Conservation (phyloP, 768 basidiomycete species). For the Trametes cingulata region DNA sequence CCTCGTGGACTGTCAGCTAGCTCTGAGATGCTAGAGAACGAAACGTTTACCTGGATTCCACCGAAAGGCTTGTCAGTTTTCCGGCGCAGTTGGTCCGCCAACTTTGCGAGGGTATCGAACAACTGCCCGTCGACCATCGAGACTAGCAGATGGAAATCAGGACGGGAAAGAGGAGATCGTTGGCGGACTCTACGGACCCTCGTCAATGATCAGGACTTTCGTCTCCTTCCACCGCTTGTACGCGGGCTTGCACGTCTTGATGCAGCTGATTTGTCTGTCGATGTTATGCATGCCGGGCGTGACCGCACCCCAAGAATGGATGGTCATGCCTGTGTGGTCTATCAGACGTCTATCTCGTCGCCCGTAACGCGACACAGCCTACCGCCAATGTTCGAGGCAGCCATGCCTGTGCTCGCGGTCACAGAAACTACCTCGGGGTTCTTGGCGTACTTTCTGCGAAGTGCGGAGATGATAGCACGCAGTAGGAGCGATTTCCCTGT, state of each 20-base stretch:
- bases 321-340: conserved; percentile 47
- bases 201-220: conserved; percentile 64
- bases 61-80: conserved; percentile 57
- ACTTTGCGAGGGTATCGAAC: conserved; percentile 57
- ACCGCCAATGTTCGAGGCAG: conserved; percentile 73
- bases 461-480: conserved; percentile 53
- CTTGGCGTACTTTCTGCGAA: conserved; percentile 48
- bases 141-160: conserved; percentile 38
- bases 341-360: conserved; percentile 5
- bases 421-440: conserved; percentile 50
- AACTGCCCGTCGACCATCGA: conserved; percentile 70
- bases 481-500: conserved; percentile 66
- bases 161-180: too few relatives aligned
- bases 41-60: conserved; percentile 59
- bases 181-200: conserved; percentile 42
- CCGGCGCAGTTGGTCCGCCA: conserved; percentile 54
- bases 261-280: conserved; percentile 49
- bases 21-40: conserved; percentile 10
- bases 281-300: conserved; percentile 49
- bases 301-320: conserved; percentile 64
- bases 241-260: conserved; percentile 55
- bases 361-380: conserved; percentile 19
- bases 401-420: conserved; percentile 63
- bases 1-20: conserved; percentile 28
- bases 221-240: conserved; percentile 57